A percentile compares a stretch with the other conserved stretches of the same genome.
Evolutionary conservation across 176 grass and related monocot genomes (phyloP).

Genomic region (Bothriochloa decipiens): DNA sequence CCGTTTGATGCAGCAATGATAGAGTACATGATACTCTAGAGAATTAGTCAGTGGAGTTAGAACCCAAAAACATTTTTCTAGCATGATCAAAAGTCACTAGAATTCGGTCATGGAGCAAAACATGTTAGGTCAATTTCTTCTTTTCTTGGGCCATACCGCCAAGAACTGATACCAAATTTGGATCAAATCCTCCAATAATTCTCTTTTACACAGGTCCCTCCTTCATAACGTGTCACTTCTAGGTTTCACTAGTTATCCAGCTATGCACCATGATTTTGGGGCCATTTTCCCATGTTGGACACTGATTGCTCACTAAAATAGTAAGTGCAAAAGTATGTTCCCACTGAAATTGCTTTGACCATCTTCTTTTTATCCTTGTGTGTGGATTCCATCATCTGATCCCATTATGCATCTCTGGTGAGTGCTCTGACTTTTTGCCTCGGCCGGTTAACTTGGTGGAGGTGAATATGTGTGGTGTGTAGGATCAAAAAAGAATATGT

Average conservation of each 20-base stretch:
- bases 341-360: constrained; percentile 48
- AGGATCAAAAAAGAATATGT: no score
- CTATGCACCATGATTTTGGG: neutral
- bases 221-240: constrained; percentile 3
- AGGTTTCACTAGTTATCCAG: neutral
- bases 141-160: neutral
- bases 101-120: neutral
- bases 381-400: constrained; percentile 47
- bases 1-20: neutral
- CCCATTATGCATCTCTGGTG: constrained; percentile 35
- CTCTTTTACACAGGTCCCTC: constrained; percentile 13
- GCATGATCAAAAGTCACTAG: neutral
- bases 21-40: neutral
- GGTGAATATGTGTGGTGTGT: neutral
- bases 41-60: neutral
- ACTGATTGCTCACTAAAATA: constrained; percentile 37
- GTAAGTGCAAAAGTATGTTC: constrained; percentile 40
- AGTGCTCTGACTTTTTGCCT: constrained; percentile 39
- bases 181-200: constrained; percentile 24
- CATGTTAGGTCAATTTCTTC: constrained; percentile 33
- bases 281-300: constrained; percentile 30
- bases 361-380: constrained; percentile 26
- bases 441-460: constrained; percentile 13
- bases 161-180: constrained; percentile 23
- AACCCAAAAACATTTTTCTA: neutral